Base-by-base conservation (phyloP, 2,329 filamentous ascomycete species). In the Metarhizium robertsii region DNA sequence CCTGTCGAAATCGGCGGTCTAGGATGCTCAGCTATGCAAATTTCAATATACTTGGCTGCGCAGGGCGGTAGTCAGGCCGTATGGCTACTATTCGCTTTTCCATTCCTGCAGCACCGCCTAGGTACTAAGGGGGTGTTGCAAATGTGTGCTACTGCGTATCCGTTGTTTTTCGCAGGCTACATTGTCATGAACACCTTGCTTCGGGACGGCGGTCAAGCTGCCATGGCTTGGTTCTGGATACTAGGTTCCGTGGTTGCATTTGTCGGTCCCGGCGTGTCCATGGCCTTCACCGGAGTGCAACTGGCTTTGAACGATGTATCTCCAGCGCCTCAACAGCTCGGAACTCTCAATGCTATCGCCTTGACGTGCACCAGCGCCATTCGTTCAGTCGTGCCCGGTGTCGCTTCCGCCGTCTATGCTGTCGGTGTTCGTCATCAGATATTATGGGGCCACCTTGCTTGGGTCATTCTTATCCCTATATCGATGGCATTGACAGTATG, bases 271-370 rank as follows among this genome's bases (percentile, higher is more conserved):
- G 83, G 83, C 1, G 80, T 88, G 0, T 78, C 77, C 51, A 90
- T 89, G 86, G 75, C 78, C 2, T 88, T 87, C 64, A 91, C 86
- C 0, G 84, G 77, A 2, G 78, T 85, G 1, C 87, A 92, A 72
- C 81, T 92, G 8, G 83, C 83, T 0, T 65, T 92, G 36, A 92
- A 92, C 67, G 87, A 92, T 56, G 80, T 87, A 2, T 78, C 84
- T 0, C 89, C 89, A 0, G 81, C 77, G 10, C 78, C 81, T 1
- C 73, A 75, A 46, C 79, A 83, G 0, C 73, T 92, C 10, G 88
- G 85, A 0, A 90, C 83, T 0, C 71, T 94, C 32, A 92, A 92
- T 61, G 85, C 85, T 14, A 54, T 73, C 2, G 69, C 71, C 0
- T 36, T 92, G 56, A 86, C 86, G 0, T 63, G 83, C 0, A 70